Conservation (phyloP, 768 basidiomycete genomes). For the Rhodosporidiobolus sp. region DNA sequence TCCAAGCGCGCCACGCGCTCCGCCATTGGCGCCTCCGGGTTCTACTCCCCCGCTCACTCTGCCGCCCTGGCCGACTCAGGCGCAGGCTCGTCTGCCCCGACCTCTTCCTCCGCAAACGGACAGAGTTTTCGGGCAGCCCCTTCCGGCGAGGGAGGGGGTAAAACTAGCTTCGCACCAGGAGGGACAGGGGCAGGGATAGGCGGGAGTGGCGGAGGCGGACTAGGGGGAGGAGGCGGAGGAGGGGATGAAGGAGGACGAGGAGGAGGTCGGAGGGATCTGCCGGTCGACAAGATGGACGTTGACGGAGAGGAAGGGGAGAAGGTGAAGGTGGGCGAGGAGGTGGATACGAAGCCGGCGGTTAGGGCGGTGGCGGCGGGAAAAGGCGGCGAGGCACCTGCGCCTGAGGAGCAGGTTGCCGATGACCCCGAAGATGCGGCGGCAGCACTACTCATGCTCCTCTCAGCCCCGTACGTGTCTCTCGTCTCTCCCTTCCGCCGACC, state of each 20-base stretch:
- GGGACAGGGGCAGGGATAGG: not conserved
- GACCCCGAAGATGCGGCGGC: conserved; percentile 10
- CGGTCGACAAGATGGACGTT: conserved; percentile 19
- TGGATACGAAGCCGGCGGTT: not conserved
- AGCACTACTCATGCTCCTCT: conserved; percentile 6
- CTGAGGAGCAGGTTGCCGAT: not conserved
- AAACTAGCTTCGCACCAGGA: not conserved
- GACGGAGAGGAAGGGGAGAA: not conserved
- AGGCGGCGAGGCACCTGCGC: not conserved
- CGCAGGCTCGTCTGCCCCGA: not conserved
- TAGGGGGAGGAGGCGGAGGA: conserved; percentile 6
- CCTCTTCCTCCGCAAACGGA: not conserved
- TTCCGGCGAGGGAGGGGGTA: conserved; percentile 14
- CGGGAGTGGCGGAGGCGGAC: not conserved
- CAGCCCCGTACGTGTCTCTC: not conserved
- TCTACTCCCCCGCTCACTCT: conserved; percentile 6
- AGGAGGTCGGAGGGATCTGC: not conserved
- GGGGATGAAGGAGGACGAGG: not conserved
- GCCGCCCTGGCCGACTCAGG: not conserved
- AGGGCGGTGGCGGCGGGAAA: too few species aligned
- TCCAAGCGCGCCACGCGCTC: not conserved
- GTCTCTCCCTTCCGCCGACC: too few species aligned
- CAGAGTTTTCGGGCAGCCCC: conserved; percentile 31
- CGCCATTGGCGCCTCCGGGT: conserved; percentile 1
- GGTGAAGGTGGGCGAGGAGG: conserved; percentile 3